Evolutionary conservation across 441 rosid species (phyloP), one percentile per base, ranked within the genome.

Genomic region (Mallotus repandus): DNA sequence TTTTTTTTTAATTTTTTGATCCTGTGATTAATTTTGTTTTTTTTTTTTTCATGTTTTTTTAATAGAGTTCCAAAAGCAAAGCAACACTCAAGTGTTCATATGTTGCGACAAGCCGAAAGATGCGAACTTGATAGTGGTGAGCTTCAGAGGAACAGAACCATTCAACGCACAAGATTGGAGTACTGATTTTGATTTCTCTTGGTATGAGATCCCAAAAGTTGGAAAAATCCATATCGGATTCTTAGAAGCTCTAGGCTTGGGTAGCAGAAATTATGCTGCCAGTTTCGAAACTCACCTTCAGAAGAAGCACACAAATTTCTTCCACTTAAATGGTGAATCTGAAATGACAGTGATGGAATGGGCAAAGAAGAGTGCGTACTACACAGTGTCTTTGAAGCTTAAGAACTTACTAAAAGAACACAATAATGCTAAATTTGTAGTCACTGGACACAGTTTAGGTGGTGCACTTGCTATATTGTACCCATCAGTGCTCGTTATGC

Each of bases 151-250:
- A 25, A 70, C 66, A 25, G 66, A 70, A 48, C 25, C 48, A 4
- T 70, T 70, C 21, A 59, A 48, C 48, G 57, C 58, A 2, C 19
- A 18, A 25, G 74, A 70, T 59, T 70, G 66, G 74, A 16, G 38
- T 18, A 48, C 48, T 4, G 66, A 70, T 18, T 1, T 70, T 18
- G 74, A 70, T 45, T 59, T 70, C 29, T 59, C 74, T 0, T 70
- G 46, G 48, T 70, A 59, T 11, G 66, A 70, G 15, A 10, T 70
- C 46, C 66, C 66, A 4, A 48, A 70, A 15, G 66, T 48, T 5
- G 74, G 74, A 46, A 70, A 62, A 62, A 22, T 71, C 13, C 68
- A 71, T n/a, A 4, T 71, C 6, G 74, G 74, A 38, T 71, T 71
- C 38, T 61, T 62, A 71, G 74, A 71, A 62, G 68, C 74, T 18